phyloP scores from a whole-genome alignment of 2,329 filamentous ascomycete species.

The Fusarium fracticaudum region DNA sequence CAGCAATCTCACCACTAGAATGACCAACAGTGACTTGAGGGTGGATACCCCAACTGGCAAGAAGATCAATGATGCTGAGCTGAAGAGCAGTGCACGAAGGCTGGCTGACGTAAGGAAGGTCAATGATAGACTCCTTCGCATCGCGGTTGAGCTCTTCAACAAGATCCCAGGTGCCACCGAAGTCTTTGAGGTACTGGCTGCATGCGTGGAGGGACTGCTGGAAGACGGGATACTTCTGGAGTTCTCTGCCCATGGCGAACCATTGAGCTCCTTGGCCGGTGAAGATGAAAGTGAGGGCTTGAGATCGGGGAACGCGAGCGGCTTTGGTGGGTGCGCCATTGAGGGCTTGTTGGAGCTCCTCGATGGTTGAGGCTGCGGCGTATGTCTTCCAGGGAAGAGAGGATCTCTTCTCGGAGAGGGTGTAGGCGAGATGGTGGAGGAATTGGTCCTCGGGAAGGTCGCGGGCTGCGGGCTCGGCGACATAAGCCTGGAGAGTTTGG shows the following conservation, averaged over 20 bases:
- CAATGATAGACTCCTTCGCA: not conserved
- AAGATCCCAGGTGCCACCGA: not conserved
- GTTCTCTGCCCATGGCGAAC: not conserved
- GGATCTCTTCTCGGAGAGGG: not conserved
- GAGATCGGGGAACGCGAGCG: not conserved
- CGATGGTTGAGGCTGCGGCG: not conserved
- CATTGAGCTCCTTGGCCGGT: constrained; percentile 2
- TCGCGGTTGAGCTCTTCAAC: not conserved
- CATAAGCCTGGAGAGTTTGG: not conserved
- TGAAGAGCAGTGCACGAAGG: not conserved
- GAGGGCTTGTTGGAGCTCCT: not conserved
- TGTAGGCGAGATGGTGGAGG: not conserved
- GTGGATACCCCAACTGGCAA: not conserved
- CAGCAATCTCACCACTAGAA: not conserved
- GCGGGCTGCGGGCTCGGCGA: not conserved
- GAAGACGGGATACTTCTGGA: not conserved
- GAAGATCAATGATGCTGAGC: not conserved
- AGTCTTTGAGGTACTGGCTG: not conserved
- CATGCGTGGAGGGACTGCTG: not conserved
- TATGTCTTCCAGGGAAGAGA: not conserved
- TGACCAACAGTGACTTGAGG: not conserved
- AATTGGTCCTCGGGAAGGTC: not conserved
- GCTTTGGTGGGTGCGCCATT: not conserved
- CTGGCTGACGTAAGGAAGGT: not conserved
- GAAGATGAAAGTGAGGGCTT: not conserved